phyloP scores from a whole-genome alignment of 1,139 yeast genomes.

The Saccharomyces hybrid region DNA sequence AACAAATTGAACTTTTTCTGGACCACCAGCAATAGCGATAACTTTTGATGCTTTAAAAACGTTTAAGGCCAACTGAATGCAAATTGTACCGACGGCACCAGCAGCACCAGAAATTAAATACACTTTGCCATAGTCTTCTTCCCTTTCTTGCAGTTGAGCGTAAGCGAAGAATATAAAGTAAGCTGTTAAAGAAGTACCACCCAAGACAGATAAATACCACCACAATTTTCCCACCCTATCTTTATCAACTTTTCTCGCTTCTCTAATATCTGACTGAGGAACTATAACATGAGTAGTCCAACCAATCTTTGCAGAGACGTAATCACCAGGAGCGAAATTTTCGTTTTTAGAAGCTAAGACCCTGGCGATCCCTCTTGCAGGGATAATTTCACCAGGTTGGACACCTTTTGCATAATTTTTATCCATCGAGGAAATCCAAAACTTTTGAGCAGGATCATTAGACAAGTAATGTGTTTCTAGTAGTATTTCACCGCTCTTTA shows the following conservation, averaged over 20 bases:
- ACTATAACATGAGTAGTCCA: slow-evolving; percentile 40
- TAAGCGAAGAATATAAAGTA: slow-evolving; percentile 46
- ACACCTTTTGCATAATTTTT: slow-evolving; percentile 44
- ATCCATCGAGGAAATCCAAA: slow-evolving; percentile 45
- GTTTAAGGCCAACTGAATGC: slow-evolving; percentile 51
- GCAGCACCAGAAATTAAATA: slow-evolving; percentile 59
- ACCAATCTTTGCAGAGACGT: slow-evolving; percentile 32
- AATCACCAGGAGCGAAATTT: slow-evolving; percentile 39
- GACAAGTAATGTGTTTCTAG: slow-evolving; percentile 44
- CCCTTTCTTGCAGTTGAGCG: slow-evolving; percentile 34
- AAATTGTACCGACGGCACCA: slow-evolving; percentile 60
- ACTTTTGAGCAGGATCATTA: slow-evolving; percentile 61
- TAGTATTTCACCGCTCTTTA: slow-evolving; percentile 41
- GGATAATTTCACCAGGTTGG: slow-evolving; percentile 41
- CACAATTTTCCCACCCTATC: slow-evolving; percentile 33
- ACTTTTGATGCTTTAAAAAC: slow-evolving; percentile 48
- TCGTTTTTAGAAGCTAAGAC: slow-evolving; percentile 40
- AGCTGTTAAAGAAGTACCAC: slow-evolving; percentile 57
- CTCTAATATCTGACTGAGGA: slow-evolving; percentile 14
- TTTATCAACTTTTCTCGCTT: slow-evolving; percentile 26
- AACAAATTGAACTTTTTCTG: slow-evolving; percentile 47
- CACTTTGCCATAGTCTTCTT: slow-evolving; percentile 33
- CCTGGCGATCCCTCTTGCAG: slow-evolving; percentile 43
- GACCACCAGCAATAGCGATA: slow-evolving; percentile 58
- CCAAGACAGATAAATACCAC: slow-evolving; percentile 43